A percentile compares a stretch with the other conserved stretches of the same genome.
Conservation (phyloP, 352 stramenopile species). For the Phytopythium delawarense region DNA sequence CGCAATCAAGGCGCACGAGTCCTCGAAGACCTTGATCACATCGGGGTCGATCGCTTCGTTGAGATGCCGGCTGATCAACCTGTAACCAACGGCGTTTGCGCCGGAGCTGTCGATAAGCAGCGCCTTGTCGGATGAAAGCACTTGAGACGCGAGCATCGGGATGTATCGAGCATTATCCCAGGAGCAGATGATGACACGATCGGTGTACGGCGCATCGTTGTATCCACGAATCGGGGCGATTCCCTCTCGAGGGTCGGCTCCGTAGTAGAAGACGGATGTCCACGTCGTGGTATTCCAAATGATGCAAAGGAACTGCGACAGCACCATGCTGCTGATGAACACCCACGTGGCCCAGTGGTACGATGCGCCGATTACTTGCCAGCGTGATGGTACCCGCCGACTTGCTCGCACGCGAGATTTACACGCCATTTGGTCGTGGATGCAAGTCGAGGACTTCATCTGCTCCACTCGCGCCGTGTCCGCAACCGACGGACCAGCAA, state of each 20-base stretch:
- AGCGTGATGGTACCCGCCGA: too few relatives aligned
- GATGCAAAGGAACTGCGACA: conserved; percentile 26
- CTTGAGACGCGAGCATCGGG: conserved; percentile 25
- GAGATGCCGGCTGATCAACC: conserved; percentile 11
- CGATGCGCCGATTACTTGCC: not conserved
- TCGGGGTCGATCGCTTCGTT: conserved; percentile 7
- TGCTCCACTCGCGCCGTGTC: too few relatives aligned
- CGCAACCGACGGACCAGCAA: too few relatives aligned
- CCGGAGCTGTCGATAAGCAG: not conserved
- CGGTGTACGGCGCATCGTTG: conserved; percentile 45
- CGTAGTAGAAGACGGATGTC: conserved; percentile 7
- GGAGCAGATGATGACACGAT: conserved; percentile 35
- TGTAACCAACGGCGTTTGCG: conserved; percentile 18
- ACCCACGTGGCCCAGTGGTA: conserved; percentile 32
- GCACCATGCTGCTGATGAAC: conserved; percentile 21
- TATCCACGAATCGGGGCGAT: conserved; percentile 18
- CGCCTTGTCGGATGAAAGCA: not conserved
- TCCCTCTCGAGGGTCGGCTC: conserved; percentile 5
- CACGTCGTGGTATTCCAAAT: conserved; percentile 14
- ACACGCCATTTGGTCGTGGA: too few relatives aligned
- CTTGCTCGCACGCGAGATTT: too few relatives aligned
- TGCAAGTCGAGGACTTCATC: too few relatives aligned
- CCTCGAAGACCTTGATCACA: not conserved
- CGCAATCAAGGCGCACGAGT: conserved; percentile 13
- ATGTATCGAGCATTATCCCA: conserved; percentile 18